Percentiles rank a stretch among this genome's conserved stretches.
phyloP scores from a whole-genome alignment of 495 filamentous ascomycete genomes.

The Xylaria intraflava region DNA sequence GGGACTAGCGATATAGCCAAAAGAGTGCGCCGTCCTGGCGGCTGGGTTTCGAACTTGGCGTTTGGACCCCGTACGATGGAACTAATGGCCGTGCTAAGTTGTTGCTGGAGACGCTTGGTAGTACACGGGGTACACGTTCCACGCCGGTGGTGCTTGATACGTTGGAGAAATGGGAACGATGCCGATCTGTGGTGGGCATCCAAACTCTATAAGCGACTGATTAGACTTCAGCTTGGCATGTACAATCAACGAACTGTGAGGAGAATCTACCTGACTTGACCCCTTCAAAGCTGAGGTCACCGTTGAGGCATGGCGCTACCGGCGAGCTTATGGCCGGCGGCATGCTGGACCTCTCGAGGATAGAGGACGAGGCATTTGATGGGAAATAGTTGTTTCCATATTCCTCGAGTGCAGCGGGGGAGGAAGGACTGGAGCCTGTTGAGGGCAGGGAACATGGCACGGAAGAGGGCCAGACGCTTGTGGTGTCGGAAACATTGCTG shows the following conservation, averaged over 20 bases:
- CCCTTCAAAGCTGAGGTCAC: constrained; percentile 21
- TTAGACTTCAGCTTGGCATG: constrained; percentile 12
- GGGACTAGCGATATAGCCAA: constrained; percentile 9
- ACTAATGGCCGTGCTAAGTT: constrained; percentile 7
- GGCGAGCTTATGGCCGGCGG: constrained; percentile 17
- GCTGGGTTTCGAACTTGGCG: not conserved
- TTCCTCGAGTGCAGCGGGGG: constrained; percentile 34
- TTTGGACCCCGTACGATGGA: constrained; percentile 6
- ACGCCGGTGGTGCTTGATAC: constrained; percentile 20
- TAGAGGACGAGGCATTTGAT: constrained; percentile 30
- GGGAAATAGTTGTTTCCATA: constrained; percentile 32
- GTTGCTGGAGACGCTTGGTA: constrained; percentile 16
- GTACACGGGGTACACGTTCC: constrained; percentile 23
- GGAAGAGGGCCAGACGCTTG: constrained; percentile 29
- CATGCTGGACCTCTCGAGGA: constrained; percentile 27
- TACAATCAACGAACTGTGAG: not conserved
- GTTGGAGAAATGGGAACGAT: constrained; percentile 19
- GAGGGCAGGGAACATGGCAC: constrained; percentile 29
- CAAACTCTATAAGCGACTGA: constrained; percentile 18
- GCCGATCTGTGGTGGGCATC: constrained; percentile 16
- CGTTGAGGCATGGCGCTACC: constrained; percentile 12
- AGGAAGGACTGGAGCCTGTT: constrained; percentile 37
- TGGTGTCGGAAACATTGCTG: constrained; percentile 28
- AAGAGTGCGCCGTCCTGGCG: constrained; percentile 7
- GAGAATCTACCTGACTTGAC: constrained; percentile 23